Base-by-base conservation (phyloP, 768 basidiomycete genomes). In the Agrocybe chaxingu region DNA sequence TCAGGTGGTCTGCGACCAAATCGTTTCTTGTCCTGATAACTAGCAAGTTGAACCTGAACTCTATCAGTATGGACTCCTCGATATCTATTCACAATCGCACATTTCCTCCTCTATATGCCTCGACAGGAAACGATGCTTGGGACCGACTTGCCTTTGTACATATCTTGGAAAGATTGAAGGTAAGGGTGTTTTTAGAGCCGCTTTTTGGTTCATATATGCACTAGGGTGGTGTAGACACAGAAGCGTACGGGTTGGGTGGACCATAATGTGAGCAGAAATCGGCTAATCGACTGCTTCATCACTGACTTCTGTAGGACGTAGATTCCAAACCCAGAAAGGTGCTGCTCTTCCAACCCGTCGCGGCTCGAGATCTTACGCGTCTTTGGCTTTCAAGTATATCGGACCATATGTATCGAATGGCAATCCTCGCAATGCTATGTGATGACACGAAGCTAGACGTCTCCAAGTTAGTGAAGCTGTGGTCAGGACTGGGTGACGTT, bases 361-460 rank as follows among this genome's bases (percentile, higher is more conserved):
- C 38, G 7, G 36, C 24, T 35, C 12, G 33, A 44, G 31, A n/a
- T 18, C 37, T 38, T 3, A 24, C 24, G 24, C 24, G 24, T 24
- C 5, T 24, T 24, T 24, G 24, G 24, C 24, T 24, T 24, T 24
- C 24, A 24, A 92, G 89, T 56, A 95, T 98, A 55, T 85, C 92
- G 7, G 96, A 98, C 66, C 95, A 98, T 61, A 98, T 97, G 96
- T 91, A 93, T 65, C 77, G 96, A 42, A 98, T 99, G 96, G 87
- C 92, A 1, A 65, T 98, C n/a, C 77, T 98, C 38, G 86, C 93
- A 3, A 86, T 99, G 82, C 88, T 92, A 53, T 79, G 82, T 4
- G 85, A 91, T 0, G 91, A 91, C 60, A 45, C 69, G n/a, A 75
- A 73, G 0, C 76, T 92, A 7, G 88, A 91, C 65, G 66, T 89